A percentile compares a stretch with the other conserved stretches of the same genome.
Conservation (phyloP, 352 stramenopile species). For the Globisporangium yorkense region DNA sequence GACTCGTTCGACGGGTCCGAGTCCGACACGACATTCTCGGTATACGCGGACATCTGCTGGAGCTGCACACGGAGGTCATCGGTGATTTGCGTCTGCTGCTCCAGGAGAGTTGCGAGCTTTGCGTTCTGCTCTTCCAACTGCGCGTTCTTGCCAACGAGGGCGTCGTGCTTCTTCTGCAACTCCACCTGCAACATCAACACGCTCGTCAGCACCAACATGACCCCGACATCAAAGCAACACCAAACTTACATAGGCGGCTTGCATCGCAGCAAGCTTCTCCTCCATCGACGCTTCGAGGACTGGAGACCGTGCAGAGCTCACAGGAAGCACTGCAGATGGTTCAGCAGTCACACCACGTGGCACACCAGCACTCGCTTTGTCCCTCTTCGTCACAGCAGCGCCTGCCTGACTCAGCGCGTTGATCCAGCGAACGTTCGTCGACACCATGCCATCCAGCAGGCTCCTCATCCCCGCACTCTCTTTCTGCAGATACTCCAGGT, state of each 20-base stretch:
- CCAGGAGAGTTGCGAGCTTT: conserved; percentile 55
- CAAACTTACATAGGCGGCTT: conserved; percentile 30
- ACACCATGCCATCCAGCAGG: conserved; percentile 61
- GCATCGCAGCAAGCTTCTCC: conserved; percentile 40
- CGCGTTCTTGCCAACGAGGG: conserved; percentile 32
- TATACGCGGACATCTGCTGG: conserved; percentile 68
- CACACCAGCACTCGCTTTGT: neutral
- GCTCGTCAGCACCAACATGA: neutral
- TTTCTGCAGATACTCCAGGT: conserved; percentile 62
- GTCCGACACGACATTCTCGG: conserved; percentile 51
- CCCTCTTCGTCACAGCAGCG: conserved; percentile 16
- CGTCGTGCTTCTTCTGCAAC: conserved; percentile 52
- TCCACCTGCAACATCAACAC: conserved; percentile 21
- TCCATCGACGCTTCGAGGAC: conserved; percentile 25
- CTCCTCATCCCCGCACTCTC: conserved; percentile 66
- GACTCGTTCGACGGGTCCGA: conserved; percentile 52
- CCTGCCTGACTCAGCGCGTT: conserved; percentile 30
- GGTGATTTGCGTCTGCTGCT: conserved; percentile 58
- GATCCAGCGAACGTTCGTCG: conserved; percentile 70
- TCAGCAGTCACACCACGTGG: neutral
- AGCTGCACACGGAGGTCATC: conserved; percentile 60
- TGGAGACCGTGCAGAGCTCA: conserved; percentile 12
- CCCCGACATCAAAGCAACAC: neutral
- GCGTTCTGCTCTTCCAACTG: conserved; percentile 54
- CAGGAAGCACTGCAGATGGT: neutral